These are phyloP conservation scores for Sequoia sempervirens DNA, from an alignment of 75 land plant species.

Conservation along the genomic window DNA sequence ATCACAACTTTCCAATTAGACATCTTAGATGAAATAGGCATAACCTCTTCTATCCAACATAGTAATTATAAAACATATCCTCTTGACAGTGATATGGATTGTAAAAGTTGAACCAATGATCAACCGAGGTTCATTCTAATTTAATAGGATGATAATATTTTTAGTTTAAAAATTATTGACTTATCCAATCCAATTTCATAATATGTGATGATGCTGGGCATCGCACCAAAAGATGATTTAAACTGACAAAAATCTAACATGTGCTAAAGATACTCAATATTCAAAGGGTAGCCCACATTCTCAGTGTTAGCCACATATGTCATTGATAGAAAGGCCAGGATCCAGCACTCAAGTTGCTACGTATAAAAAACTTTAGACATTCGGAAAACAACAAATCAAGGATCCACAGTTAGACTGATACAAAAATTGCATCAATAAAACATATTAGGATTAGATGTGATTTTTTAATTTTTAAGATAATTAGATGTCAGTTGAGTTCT, in stretches of 20 bases:
- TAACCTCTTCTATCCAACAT: background rate
- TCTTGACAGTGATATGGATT: too few relatives aligned
- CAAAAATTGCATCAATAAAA: background rate
- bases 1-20: background rate
- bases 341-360: background rate
- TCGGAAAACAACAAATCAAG: background rate
- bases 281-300: background rate
- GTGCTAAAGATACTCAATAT: too few relatives aligned
- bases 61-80: background rate
- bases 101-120: background rate
- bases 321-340: background rate
- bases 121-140: background rate
- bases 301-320: too few relatives aligned
- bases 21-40: background rate
- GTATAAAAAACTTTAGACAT: background rate
- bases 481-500: background rate
- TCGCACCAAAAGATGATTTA: background rate
- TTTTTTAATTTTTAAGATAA: background rate
- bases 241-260: background rate
- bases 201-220: background rate
- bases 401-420: background rate
- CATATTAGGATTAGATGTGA: background rate
- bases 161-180: background rate
- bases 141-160: background rate
- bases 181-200: background rate